Evolutionary conservation across 2,329 filamentous ascomycete species (phyloP).

Genomic region (Fusarium robinianum): DNA sequence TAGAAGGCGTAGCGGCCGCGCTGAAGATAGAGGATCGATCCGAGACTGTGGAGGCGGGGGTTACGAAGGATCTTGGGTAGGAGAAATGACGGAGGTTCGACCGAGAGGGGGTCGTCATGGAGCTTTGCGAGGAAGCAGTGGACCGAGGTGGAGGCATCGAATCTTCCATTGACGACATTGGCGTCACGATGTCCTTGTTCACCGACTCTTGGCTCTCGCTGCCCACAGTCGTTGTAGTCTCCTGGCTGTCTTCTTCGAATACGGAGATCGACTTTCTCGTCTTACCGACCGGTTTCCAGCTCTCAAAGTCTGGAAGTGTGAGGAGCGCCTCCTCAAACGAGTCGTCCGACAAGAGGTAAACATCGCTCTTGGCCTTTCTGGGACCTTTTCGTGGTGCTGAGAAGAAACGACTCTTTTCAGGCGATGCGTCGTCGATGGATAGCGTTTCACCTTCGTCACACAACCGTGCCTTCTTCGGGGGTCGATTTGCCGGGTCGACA

Average conservation of each 20-base stretch:
- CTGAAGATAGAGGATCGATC: slow-evolving; percentile 45
- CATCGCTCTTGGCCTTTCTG: slow-evolving; percentile 44
- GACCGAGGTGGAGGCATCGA: slow-evolving; percentile 39
- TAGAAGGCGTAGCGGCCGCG: slow-evolving; percentile 45
- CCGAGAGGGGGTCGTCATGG: slow-evolving; percentile 39
- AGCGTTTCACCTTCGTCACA: slow-evolving; percentile 54
- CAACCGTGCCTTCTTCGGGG: slow-evolving; percentile 61
- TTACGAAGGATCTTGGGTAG: slow-evolving; percentile 38
- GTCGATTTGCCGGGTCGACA: slow-evolving; percentile 42
- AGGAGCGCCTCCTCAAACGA: slow-evolving; percentile 60
- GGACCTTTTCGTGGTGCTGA: slow-evolving; percentile 37
- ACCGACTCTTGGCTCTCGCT: slow-evolving; percentile 32
- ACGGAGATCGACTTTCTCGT: slow-evolving; percentile 47
- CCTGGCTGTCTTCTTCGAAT: slow-evolving; percentile 49
- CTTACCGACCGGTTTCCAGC: slow-evolving; percentile 49
- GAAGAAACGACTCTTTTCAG: slow-evolving; percentile 61
- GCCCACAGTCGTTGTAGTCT: slow-evolving; percentile 23
- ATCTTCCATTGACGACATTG: slow-evolving; percentile 29
- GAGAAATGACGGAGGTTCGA: slow-evolving; percentile 43
- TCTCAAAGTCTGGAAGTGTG: slow-evolving; percentile 56
- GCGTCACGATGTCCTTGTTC: slow-evolving; percentile 26
- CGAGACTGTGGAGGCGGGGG: slow-evolving; percentile 44
- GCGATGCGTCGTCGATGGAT: slow-evolving; percentile 39
- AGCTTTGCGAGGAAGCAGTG: slow-evolving; percentile 27
- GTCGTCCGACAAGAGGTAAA: slow-evolving; percentile 58